Evolutionary conservation across 2,329 filamentous ascomycete genomes (phyloP).

Genomic region (Epichloe scottii): DNA sequence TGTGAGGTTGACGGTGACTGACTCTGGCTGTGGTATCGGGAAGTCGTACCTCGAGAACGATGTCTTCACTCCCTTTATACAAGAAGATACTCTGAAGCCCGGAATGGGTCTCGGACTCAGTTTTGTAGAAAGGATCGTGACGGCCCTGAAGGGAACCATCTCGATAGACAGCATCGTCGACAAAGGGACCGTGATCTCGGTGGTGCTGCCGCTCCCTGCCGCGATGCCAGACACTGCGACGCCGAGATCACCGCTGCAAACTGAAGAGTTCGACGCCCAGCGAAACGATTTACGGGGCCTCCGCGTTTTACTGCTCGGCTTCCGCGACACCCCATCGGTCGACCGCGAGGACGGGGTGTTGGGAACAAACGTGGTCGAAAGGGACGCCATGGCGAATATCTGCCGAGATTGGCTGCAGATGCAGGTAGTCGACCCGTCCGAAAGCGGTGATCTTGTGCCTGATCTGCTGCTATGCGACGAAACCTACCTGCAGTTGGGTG

Average conservation of each 20-base stretch:
- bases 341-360: conserved; percentile 1
- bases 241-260: conserved; percentile 4
- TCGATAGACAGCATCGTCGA: conserved; percentile 36
- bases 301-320: conserved; percentile 16
- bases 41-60: conserved; percentile 47
- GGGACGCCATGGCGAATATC: conserved; percentile 9
- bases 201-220: conserved; percentile 18
- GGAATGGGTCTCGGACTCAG: conserved; percentile 54
- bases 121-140: conserved; percentile 48
- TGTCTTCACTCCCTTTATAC: conserved; percentile 50
- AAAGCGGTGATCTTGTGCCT: conserved; percentile 9
- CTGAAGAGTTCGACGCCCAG: conserved; percentile 17
- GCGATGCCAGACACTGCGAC: conserved; percentile 1
- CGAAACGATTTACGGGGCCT: conserved; percentile 18
- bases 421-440: conserved; percentile 11
- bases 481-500: conserved; percentile 14
- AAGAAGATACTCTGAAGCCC: conserved; percentile 47
- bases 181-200: conserved; percentile 24
- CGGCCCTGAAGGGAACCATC: conserved; percentile 45
- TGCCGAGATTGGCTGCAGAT: conserved; percentile 23
- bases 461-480: conserved; percentile 16
- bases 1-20: conserved; percentile 35
- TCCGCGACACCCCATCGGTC: conserved; percentile 6
- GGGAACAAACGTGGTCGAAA: conserved; percentile 5
- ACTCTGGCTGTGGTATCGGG: conserved; percentile 55